Evolutionary conservation across 2,329 filamentous ascomycete genomes (phyloP).

Genomic region (Penicillium sp.): DNA sequence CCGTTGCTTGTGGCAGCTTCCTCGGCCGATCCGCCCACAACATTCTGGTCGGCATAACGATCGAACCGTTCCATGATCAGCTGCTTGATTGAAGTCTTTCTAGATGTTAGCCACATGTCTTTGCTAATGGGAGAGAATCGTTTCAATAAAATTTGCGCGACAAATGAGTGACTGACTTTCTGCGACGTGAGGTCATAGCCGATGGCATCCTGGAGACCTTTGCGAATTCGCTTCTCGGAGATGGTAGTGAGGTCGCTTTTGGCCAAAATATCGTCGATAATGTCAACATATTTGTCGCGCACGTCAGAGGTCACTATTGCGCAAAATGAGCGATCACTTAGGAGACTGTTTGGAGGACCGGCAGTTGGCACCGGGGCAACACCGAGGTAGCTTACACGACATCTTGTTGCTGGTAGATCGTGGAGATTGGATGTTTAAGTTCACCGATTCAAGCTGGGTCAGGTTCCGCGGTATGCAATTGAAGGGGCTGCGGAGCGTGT

Average conservation of each 20-base stretch:
- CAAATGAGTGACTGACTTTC: slow-evolving; percentile 50
- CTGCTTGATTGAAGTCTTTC: slow-evolving; percentile 65
- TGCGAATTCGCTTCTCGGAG: slow-evolving; percentile 65
- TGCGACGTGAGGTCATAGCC: slow-evolving; percentile 61
- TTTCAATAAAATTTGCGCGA: neutral
- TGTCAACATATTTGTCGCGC: slow-evolving; percentile 53
- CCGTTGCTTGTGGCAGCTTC: slow-evolving; percentile 37
- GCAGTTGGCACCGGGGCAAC: slow-evolving; percentile 22
- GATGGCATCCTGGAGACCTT: slow-evolving; percentile 60
- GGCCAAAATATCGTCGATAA: slow-evolving; percentile 63
- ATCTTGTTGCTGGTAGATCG: slow-evolving; percentile 27
- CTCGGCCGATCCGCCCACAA: slow-evolving; percentile 36
- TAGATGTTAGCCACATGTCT: neutral
- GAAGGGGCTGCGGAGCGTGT: neutral
- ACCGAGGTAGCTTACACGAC: slow-evolving; percentile 38
- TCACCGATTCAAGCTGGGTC: neutral
- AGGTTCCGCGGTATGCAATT: neutral
- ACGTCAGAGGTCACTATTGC: slow-evolving; percentile 50
- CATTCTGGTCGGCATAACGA: slow-evolving; percentile 54
- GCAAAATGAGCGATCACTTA: slow-evolving; percentile 23
- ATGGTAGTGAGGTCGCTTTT: slow-evolving; percentile 63
- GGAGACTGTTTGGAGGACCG: slow-evolving; percentile 18
- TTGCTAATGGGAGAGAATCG: neutral
- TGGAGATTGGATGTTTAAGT: neutral
- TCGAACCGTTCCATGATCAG: slow-evolving; percentile 75